Conservation (phyloP, 371 early-diverging fungal species). For the Capniomyces stellatus region DNA sequence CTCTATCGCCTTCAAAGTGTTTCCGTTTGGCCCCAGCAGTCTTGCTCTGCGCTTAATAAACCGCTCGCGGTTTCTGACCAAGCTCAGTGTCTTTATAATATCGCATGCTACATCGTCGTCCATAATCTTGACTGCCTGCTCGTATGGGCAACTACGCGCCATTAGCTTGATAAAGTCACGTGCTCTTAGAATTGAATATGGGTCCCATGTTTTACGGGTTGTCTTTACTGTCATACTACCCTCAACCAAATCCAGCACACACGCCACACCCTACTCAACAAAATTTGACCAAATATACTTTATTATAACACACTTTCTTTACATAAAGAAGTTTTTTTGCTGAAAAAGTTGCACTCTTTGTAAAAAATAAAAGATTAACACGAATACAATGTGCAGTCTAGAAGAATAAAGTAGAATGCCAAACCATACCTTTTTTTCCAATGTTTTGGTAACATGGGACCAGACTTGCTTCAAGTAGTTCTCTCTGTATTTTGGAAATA, state of each 20-base stretch:
- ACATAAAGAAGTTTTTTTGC: no score
- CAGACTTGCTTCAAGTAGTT: constrained; percentile 86
- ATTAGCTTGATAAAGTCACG: constrained; percentile 93
- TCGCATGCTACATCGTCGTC: constrained; percentile 92
- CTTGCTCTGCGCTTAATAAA: constrained; percentile 97
- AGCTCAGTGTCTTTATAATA: constrained; percentile 92
- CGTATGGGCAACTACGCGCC: constrained; percentile 86
- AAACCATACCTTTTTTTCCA: constrained; percentile 61
- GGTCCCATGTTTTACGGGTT: constrained; percentile 93
- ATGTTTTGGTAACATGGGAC: constrained; percentile 78
- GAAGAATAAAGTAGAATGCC: no score
- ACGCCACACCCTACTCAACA: constrained; percentile 77
- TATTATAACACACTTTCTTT: no score
- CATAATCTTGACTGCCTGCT: constrained; percentile 80
- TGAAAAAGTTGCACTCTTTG: no score
- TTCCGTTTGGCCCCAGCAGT: constrained; percentile 93
- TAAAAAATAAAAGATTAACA: no score
- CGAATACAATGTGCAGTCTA: no score
- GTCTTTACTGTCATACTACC: constrained; percentile 97
- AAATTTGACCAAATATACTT: no score
- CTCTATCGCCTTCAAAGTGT: constrained; percentile 96
- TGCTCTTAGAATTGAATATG: constrained; percentile 91
- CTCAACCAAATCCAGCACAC: constrained; percentile 88
- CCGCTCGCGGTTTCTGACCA: constrained; percentile 87
- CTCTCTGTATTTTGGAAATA: constrained; percentile 98